Evolutionary conservation across 805 yeast species (phyloP).

Genomic region (Blastobotrys americana): DNA sequence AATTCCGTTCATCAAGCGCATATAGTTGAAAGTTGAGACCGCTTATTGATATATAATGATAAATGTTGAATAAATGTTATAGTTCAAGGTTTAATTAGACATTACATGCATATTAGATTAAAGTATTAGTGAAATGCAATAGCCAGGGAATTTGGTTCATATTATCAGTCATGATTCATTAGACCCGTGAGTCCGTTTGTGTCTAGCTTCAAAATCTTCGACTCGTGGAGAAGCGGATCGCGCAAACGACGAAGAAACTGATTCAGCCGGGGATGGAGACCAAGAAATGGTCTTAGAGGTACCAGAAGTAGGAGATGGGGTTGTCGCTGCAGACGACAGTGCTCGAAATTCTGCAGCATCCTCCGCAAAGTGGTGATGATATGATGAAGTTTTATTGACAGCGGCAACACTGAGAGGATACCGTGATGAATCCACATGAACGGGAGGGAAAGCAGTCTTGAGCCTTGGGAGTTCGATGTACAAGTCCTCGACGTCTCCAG

Average conservation of each 20-base stretch:
- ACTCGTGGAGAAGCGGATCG: not conserved
- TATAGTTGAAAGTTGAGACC: no score
- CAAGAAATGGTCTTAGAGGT: not conserved
- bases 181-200: no score
- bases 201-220: not conserved
- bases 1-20: no score
- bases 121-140: not conserved
- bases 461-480: slow-evolving; percentile 21
- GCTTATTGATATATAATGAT: no score
- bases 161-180: not conserved
- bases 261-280: not conserved
- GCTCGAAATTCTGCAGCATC: not conserved
- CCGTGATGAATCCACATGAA: not conserved
- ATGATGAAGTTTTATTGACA: slow-evolving; percentile 5
- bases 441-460: slow-evolving; percentile 1
- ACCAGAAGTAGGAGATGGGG: not conserved
- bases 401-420: not conserved
- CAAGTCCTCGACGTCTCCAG: slow-evolving; percentile 14
- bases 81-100: slow-evolving; percentile 10
- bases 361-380: slow-evolving; percentile 1
- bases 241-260: not conserved
- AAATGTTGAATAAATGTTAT: no score
- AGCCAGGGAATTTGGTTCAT: no score
- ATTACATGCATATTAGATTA: slow-evolving; percentile 2
- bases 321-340: not conserved